Evolutionary conservation across 2,329 filamentous ascomycete genomes (phyloP).

Genomic region (Hymenoscyphus fructigenus): DNA sequence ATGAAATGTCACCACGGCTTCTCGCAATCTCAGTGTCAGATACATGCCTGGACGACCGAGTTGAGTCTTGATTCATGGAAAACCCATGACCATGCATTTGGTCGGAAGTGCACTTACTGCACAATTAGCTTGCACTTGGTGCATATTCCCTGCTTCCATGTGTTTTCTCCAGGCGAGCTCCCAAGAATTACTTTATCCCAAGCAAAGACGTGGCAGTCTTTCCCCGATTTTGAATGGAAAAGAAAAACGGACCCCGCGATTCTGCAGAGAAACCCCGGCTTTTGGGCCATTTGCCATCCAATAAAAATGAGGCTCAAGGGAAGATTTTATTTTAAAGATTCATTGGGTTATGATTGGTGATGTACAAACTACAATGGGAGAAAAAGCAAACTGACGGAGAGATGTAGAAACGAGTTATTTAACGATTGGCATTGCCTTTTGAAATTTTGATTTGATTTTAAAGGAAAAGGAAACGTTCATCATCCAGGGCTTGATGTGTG

Average conservation of each 20-base stretch:
- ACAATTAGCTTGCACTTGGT: not conserved
- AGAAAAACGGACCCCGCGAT: not conserved
- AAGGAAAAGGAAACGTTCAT: too few relatives aligned
- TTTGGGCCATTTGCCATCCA: not conserved
- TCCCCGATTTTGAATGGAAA: not conserved
- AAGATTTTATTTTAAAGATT: not conserved
- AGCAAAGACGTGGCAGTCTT: slow-evolving; percentile 3
- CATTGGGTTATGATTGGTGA: not conserved
- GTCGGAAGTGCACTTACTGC: not conserved
- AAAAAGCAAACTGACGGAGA: not conserved
- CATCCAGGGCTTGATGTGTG: too few relatives aligned
- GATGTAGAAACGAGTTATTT: not conserved
- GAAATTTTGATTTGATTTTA: too few relatives aligned
- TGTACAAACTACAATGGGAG: not conserved
- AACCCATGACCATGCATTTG: not conserved
- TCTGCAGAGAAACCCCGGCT: not conserved
- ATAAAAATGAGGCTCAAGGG: not conserved
- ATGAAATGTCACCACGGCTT: slow-evolving; percentile 1
- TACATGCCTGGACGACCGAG: not conserved
- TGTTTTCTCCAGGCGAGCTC: not conserved
- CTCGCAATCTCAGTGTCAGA: slow-evolving; percentile 1
- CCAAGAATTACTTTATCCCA: slow-evolving; percentile 1
- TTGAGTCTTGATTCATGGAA: not conserved
- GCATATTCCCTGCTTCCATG: slow-evolving; percentile 5
- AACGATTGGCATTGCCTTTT: too few relatives aligned